Base-by-base conservation (phyloP, 2,329 filamentous ascomycete species). In the Fusarium sp. region DNA sequence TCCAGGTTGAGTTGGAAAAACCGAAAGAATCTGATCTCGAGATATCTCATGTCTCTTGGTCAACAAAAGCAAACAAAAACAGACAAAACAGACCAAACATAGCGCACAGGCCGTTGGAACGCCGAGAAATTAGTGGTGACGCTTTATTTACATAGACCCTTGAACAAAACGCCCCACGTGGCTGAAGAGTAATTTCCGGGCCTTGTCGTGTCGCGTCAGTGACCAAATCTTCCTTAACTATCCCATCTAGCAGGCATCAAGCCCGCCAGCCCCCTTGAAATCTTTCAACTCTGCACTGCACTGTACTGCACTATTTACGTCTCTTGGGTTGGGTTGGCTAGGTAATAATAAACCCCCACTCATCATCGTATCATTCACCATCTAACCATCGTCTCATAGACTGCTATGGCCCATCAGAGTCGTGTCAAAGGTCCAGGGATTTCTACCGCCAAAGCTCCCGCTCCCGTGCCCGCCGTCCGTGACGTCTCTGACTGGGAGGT, bases 71-170 rank as follows among this genome's bases (percentile, higher is more conserved):
- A 48, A 32, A 42, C 41, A 42, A 58, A 47, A 39, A 28, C 59
- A 48, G 18, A 26, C 36, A 34, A 36, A 24, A 48, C 50, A 44
- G 26, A 38, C 38, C n/a, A 51, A 39, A 44, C 24, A 52, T 54
- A 61, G 58, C 30, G 52, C 63, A 28, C 62, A 22, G 44, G 28
- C 65, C 52, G 47, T 67, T 68, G 65, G 65, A 68, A 67, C 65
- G 54, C 62, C 65, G 48, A 59, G 62, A 68, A 68, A 68, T 68
- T 68, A 67, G 65, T 68, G 65, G 65, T 66, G 62, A 67, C 65
- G 34, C 45, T 58, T 54, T 68, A 68, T 68, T 61, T 68, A 68
- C 65, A 68, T 68, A 68, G 65, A 68, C 63, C 65, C 65, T 61
- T 68, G 65, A 56, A 68, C 52, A 68, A 54, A 44, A 62, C 58